Base-by-base conservation (phyloP, 2,329 filamentous ascomycete genomes). In the Colletotrichum tabaci region DNA sequence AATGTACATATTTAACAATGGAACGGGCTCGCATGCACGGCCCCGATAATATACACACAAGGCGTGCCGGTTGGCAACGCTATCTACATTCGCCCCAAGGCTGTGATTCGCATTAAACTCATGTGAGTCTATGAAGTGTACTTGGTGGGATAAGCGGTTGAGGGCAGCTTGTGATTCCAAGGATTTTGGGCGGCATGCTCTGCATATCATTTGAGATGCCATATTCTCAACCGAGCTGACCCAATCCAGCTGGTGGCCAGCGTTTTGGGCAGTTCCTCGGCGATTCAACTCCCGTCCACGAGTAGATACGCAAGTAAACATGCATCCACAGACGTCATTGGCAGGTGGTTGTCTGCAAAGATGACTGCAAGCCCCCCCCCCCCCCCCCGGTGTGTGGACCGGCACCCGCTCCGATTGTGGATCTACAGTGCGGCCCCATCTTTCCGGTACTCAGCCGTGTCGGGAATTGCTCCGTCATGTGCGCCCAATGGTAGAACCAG, bases 21-120 rank as follows among this genome's bases (percentile, higher is more conserved):
- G 13, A 53, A 23, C 5, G 44, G 44, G 35, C 15, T 7, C 35
- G 53, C 12, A 21, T 13, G 21, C 7, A n/a, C 1, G 53, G 12
- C 26, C 50, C 40, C 4, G 18, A 62, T 38, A 57, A 56, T 70
- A 61, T 66, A 67, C 49, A 30, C 26, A 61, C 1, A 61, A n/a
- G 5, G 44, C 26, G 18, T 18, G 42, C 67, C 62, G 21, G 16
- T 13, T 16, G 55, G 67, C 18, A 30, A 16, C 58, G 46, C 46
- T 8, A 23, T 50, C 30, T 18, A 38, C n/a, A 21, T 56, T 7
- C 12, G 6, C 18, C 12, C 10, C 18, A 30, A n/a, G 12, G 30
- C 35, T 9, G 10, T 21, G 15, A 21, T 6, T 1, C 18, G 7
- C 13, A 0, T 40, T 6, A 40, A 23, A 12, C 9, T 21, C 40